These are phyloP conservation scores for Hymenoscyphus repandus DNA, from an alignment of 2,329 filamentous ascomycete species.

Conservation along the genomic window DNA sequence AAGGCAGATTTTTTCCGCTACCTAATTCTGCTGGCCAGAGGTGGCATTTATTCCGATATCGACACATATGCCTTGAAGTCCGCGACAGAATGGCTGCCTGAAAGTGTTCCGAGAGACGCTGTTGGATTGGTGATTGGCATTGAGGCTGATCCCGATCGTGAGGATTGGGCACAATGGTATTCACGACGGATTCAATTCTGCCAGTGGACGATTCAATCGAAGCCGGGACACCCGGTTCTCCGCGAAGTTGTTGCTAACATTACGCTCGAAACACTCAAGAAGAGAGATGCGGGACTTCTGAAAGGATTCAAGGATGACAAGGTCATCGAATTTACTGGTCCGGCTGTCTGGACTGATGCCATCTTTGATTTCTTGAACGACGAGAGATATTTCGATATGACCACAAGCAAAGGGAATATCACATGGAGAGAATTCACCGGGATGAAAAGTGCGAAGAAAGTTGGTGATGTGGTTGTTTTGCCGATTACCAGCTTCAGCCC, in stretches of 20 bases:
- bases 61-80: slow-evolving; percentile 83
- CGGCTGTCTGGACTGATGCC: slow-evolving; percentile 87
- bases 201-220: slow-evolving; percentile 97
- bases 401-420: slow-evolving; percentile 61
- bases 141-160: slow-evolving; percentile 89
- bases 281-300: slow-evolving; percentile 64
- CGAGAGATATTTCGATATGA: slow-evolving; percentile 78
- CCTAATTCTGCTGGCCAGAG: slow-evolving; percentile 67
- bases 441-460: slow-evolving; percentile 75
- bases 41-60: slow-evolving; percentile 85
- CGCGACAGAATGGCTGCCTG: slow-evolving; percentile 82
- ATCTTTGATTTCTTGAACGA: slow-evolving; percentile 95
- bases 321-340: slow-evolving; percentile 91
- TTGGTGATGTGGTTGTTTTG: slow-evolving; percentile 88
- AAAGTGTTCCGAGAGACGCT: slow-evolving; percentile 66
- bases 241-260: slow-evolving; percentile 83
- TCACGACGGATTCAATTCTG: slow-evolving; percentile 95
- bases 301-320: slow-evolving; percentile 54
- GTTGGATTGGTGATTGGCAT: slow-evolving; percentile 90
- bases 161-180: slow-evolving; percentile 95
- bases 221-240: slow-evolving; percentile 88
- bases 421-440: slow-evolving; percentile 86
- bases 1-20: slow-evolving; percentile 73
- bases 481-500: slow-evolving; percentile 98
- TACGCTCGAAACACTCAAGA: slow-evolving; percentile 71